phyloP scores from a whole-genome alignment of 139 green algal species.

The Chlorella sp. region DNA sequence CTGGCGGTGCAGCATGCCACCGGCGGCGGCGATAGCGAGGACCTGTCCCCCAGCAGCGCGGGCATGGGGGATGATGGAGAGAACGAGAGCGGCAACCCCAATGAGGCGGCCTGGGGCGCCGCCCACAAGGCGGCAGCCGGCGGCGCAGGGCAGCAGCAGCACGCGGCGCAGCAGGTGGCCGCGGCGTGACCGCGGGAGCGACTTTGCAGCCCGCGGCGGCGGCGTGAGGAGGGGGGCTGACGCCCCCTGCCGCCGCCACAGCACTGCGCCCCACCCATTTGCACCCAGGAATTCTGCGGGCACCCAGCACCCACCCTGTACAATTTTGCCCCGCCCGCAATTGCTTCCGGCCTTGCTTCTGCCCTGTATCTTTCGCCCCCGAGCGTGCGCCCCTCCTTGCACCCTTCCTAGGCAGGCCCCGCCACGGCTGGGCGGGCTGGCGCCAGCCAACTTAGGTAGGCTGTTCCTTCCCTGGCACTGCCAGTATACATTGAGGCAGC shows the following conservation, averaged over 20 bases:
- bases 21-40: conserved; percentile 5
- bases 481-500: no score
- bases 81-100: conserved; percentile 21
- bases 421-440: no score
- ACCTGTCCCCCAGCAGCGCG: conserved; percentile 6
- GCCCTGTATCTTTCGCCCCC: not conserved
- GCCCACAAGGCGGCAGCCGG: not conserved
- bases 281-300: no score
- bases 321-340: not conserved
- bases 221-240: no score
- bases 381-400: not conserved
- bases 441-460: no score
- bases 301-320: not conserved
- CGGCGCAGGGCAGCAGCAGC: not conserved
- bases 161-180: conserved; percentile 8
- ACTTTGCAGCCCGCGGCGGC: not conserved
- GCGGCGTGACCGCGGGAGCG: not conserved
- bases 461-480: no score
- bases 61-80: conserved; percentile 10
- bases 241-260: no score
- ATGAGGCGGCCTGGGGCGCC: not conserved
- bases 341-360: not conserved
- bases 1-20: not conserved
- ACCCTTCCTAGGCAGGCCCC: no score
- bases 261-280: no score